phyloP scores from a whole-genome alignment of 2,329 filamentous ascomycete genomes.

The Laburnicola sp. region DNA sequence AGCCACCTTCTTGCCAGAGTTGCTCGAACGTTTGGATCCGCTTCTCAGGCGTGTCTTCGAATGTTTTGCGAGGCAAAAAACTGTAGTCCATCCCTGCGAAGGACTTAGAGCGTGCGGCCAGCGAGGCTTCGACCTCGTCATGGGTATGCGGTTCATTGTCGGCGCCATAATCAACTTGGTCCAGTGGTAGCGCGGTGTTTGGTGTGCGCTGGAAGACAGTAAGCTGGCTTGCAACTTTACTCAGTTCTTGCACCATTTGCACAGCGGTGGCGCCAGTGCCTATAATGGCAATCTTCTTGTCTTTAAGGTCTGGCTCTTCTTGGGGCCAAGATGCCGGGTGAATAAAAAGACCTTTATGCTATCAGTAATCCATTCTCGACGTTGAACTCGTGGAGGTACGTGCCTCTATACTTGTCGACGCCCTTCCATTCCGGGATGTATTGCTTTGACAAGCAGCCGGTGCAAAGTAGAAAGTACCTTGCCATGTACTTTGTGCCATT shows the following conservation, averaged over 20 bases:
- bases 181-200: constrained; percentile 29
- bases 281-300: constrained; percentile 63
- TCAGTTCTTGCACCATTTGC: constrained; percentile 63
- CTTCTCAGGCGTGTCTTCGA: constrained; percentile 24
- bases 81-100: constrained; percentile 27
- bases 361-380: neutral
- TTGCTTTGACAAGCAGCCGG: constrained; percentile 24
- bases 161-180: constrained; percentile 16
- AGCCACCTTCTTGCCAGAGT: constrained; percentile 25
- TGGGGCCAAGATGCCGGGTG: constrained; percentile 64
- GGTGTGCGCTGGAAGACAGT: constrained; percentile 67
- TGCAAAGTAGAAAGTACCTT: constrained; percentile 1
- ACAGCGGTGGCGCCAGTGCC: constrained; percentile 62
- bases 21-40: constrained; percentile 20
- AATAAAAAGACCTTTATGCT: constrained; percentile 41
- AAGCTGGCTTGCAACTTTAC: constrained; percentile 53
- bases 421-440: constrained; percentile 49
- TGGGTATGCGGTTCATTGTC: constrained; percentile 51
- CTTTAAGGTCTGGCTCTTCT: constrained; percentile 54
- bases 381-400: neutral
- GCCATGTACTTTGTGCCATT: neutral
- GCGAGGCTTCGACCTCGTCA: constrained; percentile 27
- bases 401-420: constrained; percentile 31
- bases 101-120: constrained; percentile 9
- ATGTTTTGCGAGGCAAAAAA: constrained; percentile 23